Evolutionary conservation across 139 green algal genomes (phyloP).

Genomic region (Chlamydomonas incerta): DNA sequence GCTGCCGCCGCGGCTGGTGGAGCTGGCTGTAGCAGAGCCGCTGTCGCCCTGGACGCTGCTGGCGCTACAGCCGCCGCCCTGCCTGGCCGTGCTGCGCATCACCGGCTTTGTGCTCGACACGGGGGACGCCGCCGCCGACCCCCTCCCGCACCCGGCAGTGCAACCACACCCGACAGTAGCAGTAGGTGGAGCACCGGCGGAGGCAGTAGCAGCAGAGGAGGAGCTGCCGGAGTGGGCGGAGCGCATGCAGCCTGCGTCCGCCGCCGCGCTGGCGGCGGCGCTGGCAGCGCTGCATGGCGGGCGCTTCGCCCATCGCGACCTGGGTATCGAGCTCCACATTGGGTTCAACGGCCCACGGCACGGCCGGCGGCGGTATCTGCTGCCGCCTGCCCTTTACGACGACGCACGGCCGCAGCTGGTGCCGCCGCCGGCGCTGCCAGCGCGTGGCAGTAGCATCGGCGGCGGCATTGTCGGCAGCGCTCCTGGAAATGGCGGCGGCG

Average conservation of each 20-base stretch:
- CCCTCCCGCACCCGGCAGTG: too few relatives aligned
- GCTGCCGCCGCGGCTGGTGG: slow-evolving; percentile 1
- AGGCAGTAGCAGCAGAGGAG: too few relatives aligned
- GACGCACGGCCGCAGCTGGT: too few relatives aligned
- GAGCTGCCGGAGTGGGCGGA: too few relatives aligned
- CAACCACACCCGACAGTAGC: background rate
- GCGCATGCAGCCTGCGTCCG: background rate
- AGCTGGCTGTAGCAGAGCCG: slow-evolving; percentile 4
- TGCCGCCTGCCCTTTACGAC: too few relatives aligned
- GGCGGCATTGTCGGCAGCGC: too few relatives aligned
- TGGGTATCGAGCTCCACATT: slow-evolving; percentile 15
- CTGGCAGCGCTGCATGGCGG: background rate
- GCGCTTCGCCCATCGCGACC: slow-evolving; percentile 12
- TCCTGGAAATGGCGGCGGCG: background rate
- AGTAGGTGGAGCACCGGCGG: too few relatives aligned
- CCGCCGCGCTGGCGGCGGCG: background rate
- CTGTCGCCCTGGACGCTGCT: background rate
- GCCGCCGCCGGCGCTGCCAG: too few relatives aligned
- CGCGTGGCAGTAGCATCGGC: too few relatives aligned
- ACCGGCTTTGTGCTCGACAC: background rate
- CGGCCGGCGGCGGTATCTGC: too few relatives aligned
- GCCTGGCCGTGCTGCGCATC: background rate
- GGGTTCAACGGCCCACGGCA: background rate
- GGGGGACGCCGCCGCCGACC: background rate
- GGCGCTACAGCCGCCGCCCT: background rate